phyloP scores from a whole-genome alignment of 2,329 filamentous ascomycete species.

The Thielaviopsis musarum region DNA sequence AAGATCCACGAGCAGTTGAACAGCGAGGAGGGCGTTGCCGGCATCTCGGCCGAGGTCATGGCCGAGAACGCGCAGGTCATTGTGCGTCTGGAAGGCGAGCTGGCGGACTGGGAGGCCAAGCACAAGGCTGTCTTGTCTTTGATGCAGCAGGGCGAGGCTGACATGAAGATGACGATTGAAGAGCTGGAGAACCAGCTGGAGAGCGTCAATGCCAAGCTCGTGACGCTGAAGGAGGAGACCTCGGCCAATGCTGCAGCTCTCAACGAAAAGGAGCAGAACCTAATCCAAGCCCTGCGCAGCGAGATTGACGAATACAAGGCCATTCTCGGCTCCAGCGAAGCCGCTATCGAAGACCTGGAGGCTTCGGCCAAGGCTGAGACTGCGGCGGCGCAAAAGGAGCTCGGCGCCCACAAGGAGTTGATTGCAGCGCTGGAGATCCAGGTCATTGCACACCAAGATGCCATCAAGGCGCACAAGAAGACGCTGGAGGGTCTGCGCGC shows the following conservation, averaged over 20 bases:
- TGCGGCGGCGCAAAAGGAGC: constrained; percentile 37
- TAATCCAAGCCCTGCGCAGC: constrained; percentile 45
- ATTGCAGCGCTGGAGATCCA: constrained; percentile 38
- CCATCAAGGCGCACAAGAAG: constrained; percentile 37
- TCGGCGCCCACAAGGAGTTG: constrained; percentile 29
- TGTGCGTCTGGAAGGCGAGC: constrained; percentile 49
- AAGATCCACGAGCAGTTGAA: constrained; percentile 1
- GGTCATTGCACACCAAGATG: constrained; percentile 41
- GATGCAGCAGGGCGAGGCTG: constrained; percentile 54
- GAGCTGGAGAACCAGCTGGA: constrained; percentile 49
- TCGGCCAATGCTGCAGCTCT: constrained; percentile 25
- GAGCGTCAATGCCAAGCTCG: constrained; percentile 35
- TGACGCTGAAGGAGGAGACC: constrained; percentile 25
- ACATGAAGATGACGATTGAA: constrained; percentile 53
- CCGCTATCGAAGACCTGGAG: constrained; percentile 59
- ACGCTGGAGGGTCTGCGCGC: constrained; percentile 31
- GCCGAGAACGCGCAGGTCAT: constrained; percentile 23
- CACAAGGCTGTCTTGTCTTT: constrained; percentile 54
- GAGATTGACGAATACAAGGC: constrained; percentile 72
- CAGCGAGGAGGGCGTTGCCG: neutral
- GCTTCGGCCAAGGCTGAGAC: constrained; percentile 49
- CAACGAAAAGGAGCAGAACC: constrained; percentile 37
- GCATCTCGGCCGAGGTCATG: constrained; percentile 2
- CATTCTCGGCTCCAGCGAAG: constrained; percentile 49
- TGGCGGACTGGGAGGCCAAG: constrained; percentile 58